Conservation (phyloP, 75 land plant genomes). For the Pinus albicaulis region DNA sequence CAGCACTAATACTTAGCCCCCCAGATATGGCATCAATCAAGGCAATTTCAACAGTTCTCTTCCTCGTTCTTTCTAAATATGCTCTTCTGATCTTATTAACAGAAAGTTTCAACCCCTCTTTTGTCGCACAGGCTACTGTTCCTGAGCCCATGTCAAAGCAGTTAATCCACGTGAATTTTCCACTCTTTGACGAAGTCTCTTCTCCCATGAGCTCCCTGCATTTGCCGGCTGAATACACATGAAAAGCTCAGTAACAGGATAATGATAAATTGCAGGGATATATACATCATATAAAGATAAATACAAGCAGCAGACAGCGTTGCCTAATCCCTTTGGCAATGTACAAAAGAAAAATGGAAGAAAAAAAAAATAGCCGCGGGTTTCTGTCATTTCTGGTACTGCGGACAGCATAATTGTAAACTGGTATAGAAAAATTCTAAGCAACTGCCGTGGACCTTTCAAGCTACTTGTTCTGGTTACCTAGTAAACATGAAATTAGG, state of each 20-base stretch:
- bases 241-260: neutral
- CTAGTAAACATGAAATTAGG: no score
- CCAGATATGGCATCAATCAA: slow-evolving; percentile 19
- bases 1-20: slow-evolving; percentile 24
- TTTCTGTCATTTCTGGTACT: no score
- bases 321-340: no score
- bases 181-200: slow-evolving; percentile 31
- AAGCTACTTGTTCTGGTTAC: no score
- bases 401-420: no score
- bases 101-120: slow-evolving; percentile 34
- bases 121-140: slow-evolving; percentile 33
- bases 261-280: neutral
- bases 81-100: slow-evolving; percentile 26
- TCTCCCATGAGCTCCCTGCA: slow-evolving; percentile 33
- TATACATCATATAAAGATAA: neutral
- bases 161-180: slow-evolving; percentile 32
- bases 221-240: slow-evolving; percentile 28
- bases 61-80: slow-evolving; percentile 31
- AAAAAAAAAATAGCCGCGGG: no score
- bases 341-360: no score
- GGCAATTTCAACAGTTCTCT: slow-evolving; percentile 28
- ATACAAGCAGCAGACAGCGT: no score
- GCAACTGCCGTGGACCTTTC: no score
- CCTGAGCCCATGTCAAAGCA: slow-evolving; percentile 43
- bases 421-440: no score